Evolutionary conservation across 2,329 filamentous ascomycete species (phyloP).

Genomic region (Westerdykella ornata): DNA sequence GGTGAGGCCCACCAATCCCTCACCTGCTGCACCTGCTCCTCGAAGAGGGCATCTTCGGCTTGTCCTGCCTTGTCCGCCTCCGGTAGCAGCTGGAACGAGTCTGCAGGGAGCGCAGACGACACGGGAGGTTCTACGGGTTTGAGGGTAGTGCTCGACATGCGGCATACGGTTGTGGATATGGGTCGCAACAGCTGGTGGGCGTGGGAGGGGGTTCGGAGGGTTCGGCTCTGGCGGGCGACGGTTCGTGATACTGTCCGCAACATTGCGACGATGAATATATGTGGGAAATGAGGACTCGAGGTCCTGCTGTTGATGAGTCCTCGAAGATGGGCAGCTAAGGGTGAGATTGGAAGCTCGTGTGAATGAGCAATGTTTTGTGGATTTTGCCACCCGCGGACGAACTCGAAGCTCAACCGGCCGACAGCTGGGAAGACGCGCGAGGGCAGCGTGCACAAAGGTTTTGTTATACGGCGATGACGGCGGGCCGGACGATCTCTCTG

Average conservation of each 20-base stretch:
- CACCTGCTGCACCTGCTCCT: conserved; percentile 76
- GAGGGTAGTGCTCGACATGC: conserved; percentile 50
- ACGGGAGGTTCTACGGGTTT: conserved; percentile 55
- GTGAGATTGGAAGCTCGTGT: no score
- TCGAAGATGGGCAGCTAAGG: no score
- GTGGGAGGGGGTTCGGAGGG: conserved; percentile 18
- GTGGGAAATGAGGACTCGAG: conserved; percentile 1
- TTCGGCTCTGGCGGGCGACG: conserved; percentile 32
- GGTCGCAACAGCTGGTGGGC: conserved; percentile 30
- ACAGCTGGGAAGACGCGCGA: no score
- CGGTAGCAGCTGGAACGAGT: conserved; percentile 79
- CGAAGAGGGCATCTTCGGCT: conserved; percentile 78
- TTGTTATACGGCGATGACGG: background rate
- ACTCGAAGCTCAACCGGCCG: no score
- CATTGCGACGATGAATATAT: conserved; percentile 21
- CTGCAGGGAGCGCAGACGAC: conserved; percentile 56
- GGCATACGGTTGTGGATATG: conserved; percentile 39
- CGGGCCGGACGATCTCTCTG: background rate
- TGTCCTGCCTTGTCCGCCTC: conserved; percentile 69
- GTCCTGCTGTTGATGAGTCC: no score
- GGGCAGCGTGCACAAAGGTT: no score
- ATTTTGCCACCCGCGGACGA: no score
- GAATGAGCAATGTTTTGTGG: no score
- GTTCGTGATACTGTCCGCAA: conserved; percentile 34
- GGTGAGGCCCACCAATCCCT: conserved; percentile 85